Evolutionary conservation across 116 monocot species (phyloP), one percentile per base, ranked within the genome.

Genomic region (Dioscorea cayenensis): DNA sequence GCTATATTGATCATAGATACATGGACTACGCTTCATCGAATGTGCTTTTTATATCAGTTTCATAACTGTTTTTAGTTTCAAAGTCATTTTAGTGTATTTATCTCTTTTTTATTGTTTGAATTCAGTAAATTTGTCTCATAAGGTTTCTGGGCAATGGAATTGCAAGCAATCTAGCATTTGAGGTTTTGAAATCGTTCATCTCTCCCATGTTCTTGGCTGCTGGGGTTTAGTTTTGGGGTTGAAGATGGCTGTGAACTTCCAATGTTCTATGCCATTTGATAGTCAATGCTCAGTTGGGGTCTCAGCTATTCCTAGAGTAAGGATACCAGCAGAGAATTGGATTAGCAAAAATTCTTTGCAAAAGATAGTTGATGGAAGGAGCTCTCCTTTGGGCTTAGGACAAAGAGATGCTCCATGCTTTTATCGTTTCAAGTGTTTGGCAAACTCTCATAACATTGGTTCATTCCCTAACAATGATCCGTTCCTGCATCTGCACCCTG

Each of bases 401-500:
- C 65, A 62, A 61, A 75, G 60, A 38, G 38, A 48, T n/a, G 13
- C 21, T 22, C 62, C 64, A 1, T 20, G 60, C 59, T 20, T 21
- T 59, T 50, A 55, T 63, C 71, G 14, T 14, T 55, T 78, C 67
- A 75, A 70, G 52, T 88, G 82, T 58, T 82, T 76, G 16, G 60
- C 78, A 29, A 89, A 80, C 14, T 79, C 84, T 21, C 78, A 74
- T 29, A 79, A 73, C 7, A 58, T 69, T 51, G 75, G 69, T 25
- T 76, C 86, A 2, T 81, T 68, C 61, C 63, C 82, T 22, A 82
- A 76, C n/a, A 80, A 93, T 21, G 90, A 90, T 61, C 70, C 80
- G 21, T 90, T 94, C 77, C 63, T 94, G 68, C 78, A 94, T 63
- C 76, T 83, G 25, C 94, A 94, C 64, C 94, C 94, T 7, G 90